Conservation (phyloP, 1,139 yeast genomes). For the Kodamaea derodonti region DNA sequence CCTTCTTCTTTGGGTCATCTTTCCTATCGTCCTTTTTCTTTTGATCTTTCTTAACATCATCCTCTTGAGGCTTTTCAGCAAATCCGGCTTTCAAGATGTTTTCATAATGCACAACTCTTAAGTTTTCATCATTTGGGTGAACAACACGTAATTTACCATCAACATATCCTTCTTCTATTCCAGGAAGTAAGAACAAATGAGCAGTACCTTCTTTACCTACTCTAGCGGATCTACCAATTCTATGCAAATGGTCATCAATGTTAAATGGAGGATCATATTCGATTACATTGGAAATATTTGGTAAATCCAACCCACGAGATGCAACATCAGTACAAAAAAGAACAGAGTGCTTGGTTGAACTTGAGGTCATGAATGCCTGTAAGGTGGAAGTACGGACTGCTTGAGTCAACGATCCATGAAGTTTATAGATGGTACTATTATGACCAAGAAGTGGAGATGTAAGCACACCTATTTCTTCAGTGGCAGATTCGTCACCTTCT, state of each 20-base stretch:
- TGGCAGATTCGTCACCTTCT: slow-evolving; percentile 14
- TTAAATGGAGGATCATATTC: slow-evolving; percentile 71
- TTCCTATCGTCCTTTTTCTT: slow-evolving; percentile 8
- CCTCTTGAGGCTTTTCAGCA: slow-evolving; percentile 28
- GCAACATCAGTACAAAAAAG: slow-evolving; percentile 83
- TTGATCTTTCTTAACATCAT: slow-evolving; percentile 8
- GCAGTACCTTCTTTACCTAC: slow-evolving; percentile 67
- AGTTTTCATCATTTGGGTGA: slow-evolving; percentile 57
- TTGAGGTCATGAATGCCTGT: slow-evolving; percentile 50
- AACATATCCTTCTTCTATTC: slow-evolving; percentile 80
- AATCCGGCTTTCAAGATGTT: slow-evolving; percentile 57
- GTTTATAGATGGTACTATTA: slow-evolving; percentile 57
- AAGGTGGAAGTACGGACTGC: slow-evolving; percentile 76
- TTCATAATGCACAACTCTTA: slow-evolving; percentile 47
- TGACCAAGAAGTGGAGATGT: slow-evolving; percentile 53
- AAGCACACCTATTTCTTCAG: slow-evolving; percentile 37
- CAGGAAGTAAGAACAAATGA: slow-evolving; percentile 75
- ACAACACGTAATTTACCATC: slow-evolving; percentile 45
- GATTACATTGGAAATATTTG: slow-evolving; percentile 59
- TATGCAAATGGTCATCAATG: slow-evolving; percentile 67
- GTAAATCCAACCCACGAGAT: slow-evolving; percentile 68
- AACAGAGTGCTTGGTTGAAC: slow-evolving; percentile 50
- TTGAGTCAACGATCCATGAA: slow-evolving; percentile 90
- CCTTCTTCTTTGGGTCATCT: slow-evolving; percentile 29
- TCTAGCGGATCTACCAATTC: slow-evolving; percentile 75